Base-by-base conservation (phyloP, 2,329 filamentous ascomycete genomes). In the Epichloe aotearoae region DNA sequence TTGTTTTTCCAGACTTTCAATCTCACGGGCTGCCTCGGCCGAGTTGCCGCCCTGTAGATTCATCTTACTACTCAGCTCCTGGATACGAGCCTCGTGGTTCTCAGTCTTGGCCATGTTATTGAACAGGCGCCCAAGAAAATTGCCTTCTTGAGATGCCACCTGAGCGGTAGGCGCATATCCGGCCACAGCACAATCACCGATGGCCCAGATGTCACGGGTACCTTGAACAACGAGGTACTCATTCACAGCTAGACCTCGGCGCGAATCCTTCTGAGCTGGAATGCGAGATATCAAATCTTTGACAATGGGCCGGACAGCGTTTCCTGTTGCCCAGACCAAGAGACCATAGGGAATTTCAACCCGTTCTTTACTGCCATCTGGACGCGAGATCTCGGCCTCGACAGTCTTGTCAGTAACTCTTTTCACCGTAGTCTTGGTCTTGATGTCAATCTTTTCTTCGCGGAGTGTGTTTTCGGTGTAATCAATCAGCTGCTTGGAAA, bases 391-490 rank as follows among this genome's bases (percentile, higher is more conserved):
- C 69, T 95, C 88, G 57, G 91, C 93, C 73, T 97, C 88, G 63
- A 98, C 91, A 64, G 81, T 84, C 71, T 86, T 94, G 62, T 93
- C 84, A 34, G 88, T 95, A 53, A 98, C 93, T 55, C 86, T 90
- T 79, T 97, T 97, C 67, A 98, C 93, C 84, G 95, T 94, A 58
- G 93, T 97, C 81, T 97, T 97, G 61, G 93, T 95, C 70, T 88
- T 86, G 72, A 98, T 95, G 61, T 88, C 84, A 66, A 98, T 98
- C 66, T 89, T 90, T 72, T 98, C 93, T 75, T 98, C 93, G 73
- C 95, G 93, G 76, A 98, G 94, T 45, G 91, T 96, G 71, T 90
- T 91, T 74, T 98, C 93, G 60, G 93, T 98, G 77, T 98, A 98
- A 64, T 98, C 93, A 65, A 98, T 97, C 64, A 98, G 77, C 71